A percentile compares a stretch with the other conserved stretches of the same genome.
Conservation (phyloP, 768 basidiomycete species). For the Leucosporidium creatinivorum region DNA sequence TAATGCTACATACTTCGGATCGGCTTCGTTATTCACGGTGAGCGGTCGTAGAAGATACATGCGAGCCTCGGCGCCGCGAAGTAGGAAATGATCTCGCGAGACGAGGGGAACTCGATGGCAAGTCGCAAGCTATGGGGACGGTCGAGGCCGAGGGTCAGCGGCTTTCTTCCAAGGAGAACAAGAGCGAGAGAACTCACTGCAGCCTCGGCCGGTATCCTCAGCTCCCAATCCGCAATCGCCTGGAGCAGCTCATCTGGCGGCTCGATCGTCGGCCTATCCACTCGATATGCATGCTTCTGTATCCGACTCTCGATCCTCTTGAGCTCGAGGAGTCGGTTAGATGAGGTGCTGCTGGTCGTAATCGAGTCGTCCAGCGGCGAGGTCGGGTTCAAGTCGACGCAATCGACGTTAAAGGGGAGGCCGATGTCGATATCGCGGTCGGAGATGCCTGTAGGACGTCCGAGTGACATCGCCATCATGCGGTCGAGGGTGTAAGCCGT, state of each 20-base stretch:
- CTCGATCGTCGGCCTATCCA: conserved; percentile 1
- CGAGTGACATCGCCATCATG: conserved; percentile 35
- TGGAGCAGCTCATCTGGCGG: conserved; percentile 1
- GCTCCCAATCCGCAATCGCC: conserved; percentile 19
- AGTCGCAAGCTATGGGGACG: neutral
- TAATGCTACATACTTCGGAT: conserved; percentile 5
- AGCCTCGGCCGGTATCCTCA: conserved; percentile 6
- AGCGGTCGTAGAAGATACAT: conserved; percentile 23
- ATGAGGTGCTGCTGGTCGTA: conserved; percentile 35
- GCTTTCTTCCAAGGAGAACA: too few relatives aligned
- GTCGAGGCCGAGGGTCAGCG: too few relatives aligned
- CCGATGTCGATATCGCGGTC: conserved; percentile 39
- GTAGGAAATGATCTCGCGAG: conserved; percentile 18
- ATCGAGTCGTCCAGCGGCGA: neutral
- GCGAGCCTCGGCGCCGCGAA: conserved; percentile 3
- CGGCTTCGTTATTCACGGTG: conserved; percentile 1
- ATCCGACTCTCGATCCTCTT: conserved; percentile 36
- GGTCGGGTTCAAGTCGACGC: conserved; percentile 24
- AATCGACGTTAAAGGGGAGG: conserved; percentile 36
- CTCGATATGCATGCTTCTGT: conserved; percentile 24
- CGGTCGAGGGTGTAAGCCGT: conserved; percentile 35
- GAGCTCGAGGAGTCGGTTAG: conserved; percentile 36
- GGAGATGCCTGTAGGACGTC: conserved; percentile 34
- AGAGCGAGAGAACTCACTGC: neutral
- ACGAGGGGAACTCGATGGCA: conserved; percentile 5